Conservation (phyloP, 2,329 filamentous ascomycete genomes). For the Pyrenochaeta sp. region DNA sequence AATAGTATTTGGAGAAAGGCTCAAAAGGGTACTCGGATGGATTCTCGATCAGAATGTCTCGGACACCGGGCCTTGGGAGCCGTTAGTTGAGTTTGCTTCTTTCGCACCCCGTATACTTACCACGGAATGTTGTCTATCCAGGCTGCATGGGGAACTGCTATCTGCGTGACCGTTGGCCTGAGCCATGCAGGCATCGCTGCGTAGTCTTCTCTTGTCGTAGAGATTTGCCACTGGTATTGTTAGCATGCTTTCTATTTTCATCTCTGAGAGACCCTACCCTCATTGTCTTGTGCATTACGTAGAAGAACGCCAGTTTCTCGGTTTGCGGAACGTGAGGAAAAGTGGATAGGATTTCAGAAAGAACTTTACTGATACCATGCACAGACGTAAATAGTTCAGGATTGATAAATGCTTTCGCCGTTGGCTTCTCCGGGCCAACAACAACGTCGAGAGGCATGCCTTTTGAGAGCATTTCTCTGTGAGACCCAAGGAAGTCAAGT, state of each 20-base stretch:
- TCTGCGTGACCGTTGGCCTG: constrained; percentile 23
- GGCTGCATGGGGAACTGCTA: constrained; percentile 24
- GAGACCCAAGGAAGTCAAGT: not conserved
- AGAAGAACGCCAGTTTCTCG: not conserved
- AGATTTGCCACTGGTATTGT: constrained; percentile 22
- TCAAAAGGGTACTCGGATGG: constrained; percentile 28
- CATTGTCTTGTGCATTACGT: not conserved
- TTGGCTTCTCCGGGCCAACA: not conserved
- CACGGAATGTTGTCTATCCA: constrained; percentile 32
- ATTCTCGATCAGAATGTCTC: constrained; percentile 29
- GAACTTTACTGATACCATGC: not conserved
- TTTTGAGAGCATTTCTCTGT: not conserved
- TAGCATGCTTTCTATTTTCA: no score
- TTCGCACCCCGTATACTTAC: no score
- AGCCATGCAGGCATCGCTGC: constrained; percentile 35
- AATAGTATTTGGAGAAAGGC: constrained; percentile 31
- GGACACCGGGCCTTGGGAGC: constrained; percentile 23
- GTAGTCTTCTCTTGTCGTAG: constrained; percentile 23
- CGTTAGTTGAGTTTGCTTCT: no score
- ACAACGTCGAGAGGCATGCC: not conserved
- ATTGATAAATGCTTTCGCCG: not conserved
- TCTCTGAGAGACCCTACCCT: not conserved
- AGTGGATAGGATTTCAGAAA: not conserved
- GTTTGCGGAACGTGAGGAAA: not conserved
- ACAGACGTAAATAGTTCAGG: not conserved